Evolutionary conservation across 768 basidiomycete species (phyloP), one percentile per base, ranked within the genome.

Genomic region (Pleurotus pulmonarius): DNA sequence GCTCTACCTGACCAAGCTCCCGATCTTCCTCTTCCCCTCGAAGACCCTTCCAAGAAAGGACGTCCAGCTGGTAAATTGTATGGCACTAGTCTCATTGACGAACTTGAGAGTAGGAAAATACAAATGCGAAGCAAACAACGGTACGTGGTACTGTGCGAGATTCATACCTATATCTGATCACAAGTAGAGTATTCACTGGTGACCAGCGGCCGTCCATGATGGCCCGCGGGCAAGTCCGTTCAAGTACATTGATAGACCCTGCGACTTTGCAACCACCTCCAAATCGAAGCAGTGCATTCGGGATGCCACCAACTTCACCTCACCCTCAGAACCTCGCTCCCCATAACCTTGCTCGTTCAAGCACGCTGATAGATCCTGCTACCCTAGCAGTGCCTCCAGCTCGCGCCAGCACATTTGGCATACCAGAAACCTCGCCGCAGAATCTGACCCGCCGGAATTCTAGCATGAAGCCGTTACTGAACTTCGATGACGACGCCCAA

Each of bases 181-280:
- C 40, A 41, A 13, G 24, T 47, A 96, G 94, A 55, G 87, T 91
- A 12, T 97, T 97, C 69, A 84, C 76, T 54, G 94, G 94, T 12
- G 94, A 97, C 64, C 80, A 88, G 60, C 78, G 94, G 56, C 92
- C 94, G 8, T 89, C 92, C 4, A 96, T 96, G 94, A 95, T 96
- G 93, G 83, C 86, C 34, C 83, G 94, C 59, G 74, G 76, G 38
- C 70, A 73, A 43, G 29, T 34, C 56, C 84, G 81, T 18, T 68
- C 82, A 11, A 85, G 81, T 61, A 90, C 92, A 0, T 69, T 94
- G 49, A 89, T 94, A 63, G 88, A 93, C 66, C 86, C 87, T 15
- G 74, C 80, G 39, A 73, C 81, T 3, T 74, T 92, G 48, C 78
- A 76, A 40, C 65, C 68, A 13, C 72, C 78, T n/a, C 83, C 85